These are phyloP conservation scores for Heliosperma pusillum DNA, from an alignment of 148 eudicot species.

Conservation along the genomic window DNA sequence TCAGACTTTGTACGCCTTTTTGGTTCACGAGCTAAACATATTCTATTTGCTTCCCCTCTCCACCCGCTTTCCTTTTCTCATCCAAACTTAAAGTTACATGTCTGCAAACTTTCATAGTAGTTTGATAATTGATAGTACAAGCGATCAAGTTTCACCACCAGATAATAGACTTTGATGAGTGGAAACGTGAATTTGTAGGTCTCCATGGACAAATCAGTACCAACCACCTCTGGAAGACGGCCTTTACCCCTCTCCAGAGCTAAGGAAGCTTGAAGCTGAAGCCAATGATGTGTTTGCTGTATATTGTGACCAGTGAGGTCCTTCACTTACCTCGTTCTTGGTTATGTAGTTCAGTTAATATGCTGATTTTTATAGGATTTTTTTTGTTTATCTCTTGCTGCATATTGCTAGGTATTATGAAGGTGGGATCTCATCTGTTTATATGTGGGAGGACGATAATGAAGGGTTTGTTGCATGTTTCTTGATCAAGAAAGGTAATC, in stretches of 20 bases:
- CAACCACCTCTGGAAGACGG: constrained; percentile 93
- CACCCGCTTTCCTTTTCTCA: not conserved
- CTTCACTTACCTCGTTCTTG: constrained; percentile 72
- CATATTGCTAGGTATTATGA: constrained; percentile 81
- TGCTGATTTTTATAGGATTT: constrained; percentile 8
- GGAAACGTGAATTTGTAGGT: constrained; percentile 39
- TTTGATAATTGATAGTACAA: not conserved
- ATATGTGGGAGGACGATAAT: constrained; percentile 90
- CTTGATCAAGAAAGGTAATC: constrained; percentile 82
- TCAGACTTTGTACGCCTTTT: not conserved
- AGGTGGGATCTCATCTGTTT: constrained; percentile 97
- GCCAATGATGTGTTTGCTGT: constrained; percentile 93
- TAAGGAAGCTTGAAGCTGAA: constrained; percentile 95
- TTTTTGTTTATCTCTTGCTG: not conserved
- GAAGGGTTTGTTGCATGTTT: constrained; percentile 95
- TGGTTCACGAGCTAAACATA: not conserved
- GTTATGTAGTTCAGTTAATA: constrained; percentile 19
- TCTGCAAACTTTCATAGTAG: not conserved
- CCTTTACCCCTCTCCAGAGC: constrained; percentile 65
- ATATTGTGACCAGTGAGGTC: constrained; percentile 99
- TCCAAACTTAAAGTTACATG: not conserved
- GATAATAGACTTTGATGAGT: not conserved
- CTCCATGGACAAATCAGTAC: constrained; percentile 95
- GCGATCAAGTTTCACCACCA: not conserved
- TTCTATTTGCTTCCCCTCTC: no score